Base-by-base conservation (phyloP, 176 grass and related monocot genomes). In the Rhynchospora pubera region DNA sequence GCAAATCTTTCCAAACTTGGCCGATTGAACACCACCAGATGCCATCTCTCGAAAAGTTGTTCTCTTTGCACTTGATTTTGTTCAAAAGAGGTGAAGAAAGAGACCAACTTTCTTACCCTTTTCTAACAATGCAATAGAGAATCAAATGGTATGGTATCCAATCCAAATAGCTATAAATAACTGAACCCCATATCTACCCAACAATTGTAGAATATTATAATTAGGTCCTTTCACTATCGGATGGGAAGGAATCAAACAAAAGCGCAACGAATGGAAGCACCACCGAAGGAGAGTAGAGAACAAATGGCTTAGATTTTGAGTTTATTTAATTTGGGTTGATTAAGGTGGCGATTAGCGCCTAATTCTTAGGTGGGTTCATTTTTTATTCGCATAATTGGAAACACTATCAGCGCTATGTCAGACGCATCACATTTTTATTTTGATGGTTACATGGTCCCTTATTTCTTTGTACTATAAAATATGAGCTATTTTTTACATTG, bases 1-100 rank as follows among this genome's bases (percentile, higher is more conserved):
- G 87, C 96, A 99, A 84, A 99, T 90, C 82, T 80, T 93, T 51
- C 87, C 82, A 76, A 95, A 95, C 92, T 83, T 99, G 62, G 61
- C 81, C 74, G 62, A 7, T 73, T 81, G 66, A 11, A 48, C 85
- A n/a, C 65, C 87, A 6, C 79, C 84, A 67, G 84, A 87, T 16
- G 71, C 83, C 86, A 87, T 86, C 50, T 80, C 50, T 76, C 47
- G 80, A 15, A 67, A 50, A 62, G 24, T 62, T 88, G 62, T 85
- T 87, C 88, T 85, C 82, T 74, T 45, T 69, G 12, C 56, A 24
- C 60, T 59, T 60, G 52, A 55, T 57, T 64, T 28, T 24, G 21
- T 5, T 65, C 9, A 68, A 73, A 64, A 10, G 62, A 86, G 11
- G 22, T 58, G 42, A 18, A 74, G 68, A 71, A 59, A 83, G 39